phyloP scores from a whole-genome alignment of 2,329 filamentous ascomycete species.

The Xylariaceae sp. region DNA sequence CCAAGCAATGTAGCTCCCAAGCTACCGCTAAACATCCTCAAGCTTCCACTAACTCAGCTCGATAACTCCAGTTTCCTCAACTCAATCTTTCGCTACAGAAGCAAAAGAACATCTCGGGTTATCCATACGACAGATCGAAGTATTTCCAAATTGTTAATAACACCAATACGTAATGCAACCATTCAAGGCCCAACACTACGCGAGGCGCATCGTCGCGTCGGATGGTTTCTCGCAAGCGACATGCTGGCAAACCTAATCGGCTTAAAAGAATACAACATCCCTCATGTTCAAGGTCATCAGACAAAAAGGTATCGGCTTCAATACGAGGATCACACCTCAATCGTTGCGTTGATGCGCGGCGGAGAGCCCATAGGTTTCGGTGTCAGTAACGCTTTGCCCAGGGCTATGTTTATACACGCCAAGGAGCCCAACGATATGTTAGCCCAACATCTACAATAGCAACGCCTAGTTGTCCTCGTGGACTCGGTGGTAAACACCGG shows the following conservation, averaged over 20 bases:
- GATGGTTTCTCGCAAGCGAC: conserved; percentile 52
- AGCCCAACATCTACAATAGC: conserved; percentile 38
- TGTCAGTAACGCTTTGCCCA: conserved; percentile 51
- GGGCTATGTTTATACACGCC: conserved; percentile 31
- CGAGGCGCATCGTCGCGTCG: conserved; percentile 47
- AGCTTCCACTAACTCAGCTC: conserved; percentile 42
- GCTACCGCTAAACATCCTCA: conserved; percentile 35
- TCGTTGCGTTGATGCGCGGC: conserved; percentile 61
- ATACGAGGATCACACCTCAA: conserved; percentile 48
- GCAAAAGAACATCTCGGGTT: conserved; percentile 16
- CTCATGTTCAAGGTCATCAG: conserved; percentile 49
- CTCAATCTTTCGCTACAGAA: conserved; percentile 2
- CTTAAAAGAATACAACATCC: conserved; percentile 46
- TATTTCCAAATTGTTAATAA: conserved; percentile 50
- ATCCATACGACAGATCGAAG: conserved; percentile 44
- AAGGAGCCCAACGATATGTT: conserved; percentile 39
- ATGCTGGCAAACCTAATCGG: conserved; percentile 48
- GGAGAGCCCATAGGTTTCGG: conserved; percentile 62
- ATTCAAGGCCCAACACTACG: conserved; percentile 45
- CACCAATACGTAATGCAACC: conserved; percentile 49
- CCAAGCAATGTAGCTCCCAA: conserved; percentile 39
- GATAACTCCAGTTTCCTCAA: conserved; percentile 21
- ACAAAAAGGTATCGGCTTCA: conserved; percentile 45
- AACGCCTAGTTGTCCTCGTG: conserved; percentile 49
- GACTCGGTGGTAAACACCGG: conserved; percentile 62